Evolutionary conservation across 2,329 filamentous ascomycete species (phyloP).

Genomic region (Nectriaceae sp.): DNA sequence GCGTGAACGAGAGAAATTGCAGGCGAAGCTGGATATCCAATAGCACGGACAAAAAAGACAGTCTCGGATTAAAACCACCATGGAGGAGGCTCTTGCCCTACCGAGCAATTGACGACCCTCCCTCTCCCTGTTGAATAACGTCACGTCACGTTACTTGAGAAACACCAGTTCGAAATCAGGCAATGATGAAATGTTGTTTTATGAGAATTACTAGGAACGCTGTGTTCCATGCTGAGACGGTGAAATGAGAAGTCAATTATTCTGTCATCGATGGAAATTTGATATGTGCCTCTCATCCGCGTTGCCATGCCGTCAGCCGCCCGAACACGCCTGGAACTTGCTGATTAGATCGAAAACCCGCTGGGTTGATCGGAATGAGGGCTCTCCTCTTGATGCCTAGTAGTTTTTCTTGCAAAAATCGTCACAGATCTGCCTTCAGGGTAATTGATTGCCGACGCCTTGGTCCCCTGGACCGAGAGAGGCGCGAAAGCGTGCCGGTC

Average conservation of each 20-base stretch:
- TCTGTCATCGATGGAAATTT: too few relatives aligned
- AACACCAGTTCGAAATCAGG: slow-evolving; percentile 18
- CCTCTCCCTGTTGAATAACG: not conserved
- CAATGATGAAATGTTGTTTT: slow-evolving; percentile 18
- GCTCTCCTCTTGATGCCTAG: slow-evolving; percentile 7
- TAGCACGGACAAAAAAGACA: not conserved
- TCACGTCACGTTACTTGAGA: slow-evolving; percentile 10
- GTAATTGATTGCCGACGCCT: slow-evolving; percentile 18
- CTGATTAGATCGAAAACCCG: not conserved
- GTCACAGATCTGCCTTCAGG: slow-evolving; percentile 8
- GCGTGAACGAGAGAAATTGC: not conserved
- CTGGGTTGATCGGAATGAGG: slow-evolving; percentile 20
- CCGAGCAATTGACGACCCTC: not conserved
- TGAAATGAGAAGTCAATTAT: slow-evolving; percentile 8
- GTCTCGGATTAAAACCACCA: not conserved
- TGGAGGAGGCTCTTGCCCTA: too few relatives aligned
- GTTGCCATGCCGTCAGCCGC: not conserved
- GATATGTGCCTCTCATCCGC: not conserved
- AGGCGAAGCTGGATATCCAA: too few relatives aligned
- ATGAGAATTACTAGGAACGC: slow-evolving; percentile 11
- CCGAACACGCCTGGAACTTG: not conserved
- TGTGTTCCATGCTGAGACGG: slow-evolving; percentile 6
- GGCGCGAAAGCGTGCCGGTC: slow-evolving; percentile 16
- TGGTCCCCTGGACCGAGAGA: slow-evolving; percentile 15
- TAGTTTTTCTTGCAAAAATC: slow-evolving; percentile 2